Evolutionary conservation across 208 protist species (phyloP), one percentile per base, ranked within the genome.

Genomic region (Endotrypanum monterogeii): DNA sequence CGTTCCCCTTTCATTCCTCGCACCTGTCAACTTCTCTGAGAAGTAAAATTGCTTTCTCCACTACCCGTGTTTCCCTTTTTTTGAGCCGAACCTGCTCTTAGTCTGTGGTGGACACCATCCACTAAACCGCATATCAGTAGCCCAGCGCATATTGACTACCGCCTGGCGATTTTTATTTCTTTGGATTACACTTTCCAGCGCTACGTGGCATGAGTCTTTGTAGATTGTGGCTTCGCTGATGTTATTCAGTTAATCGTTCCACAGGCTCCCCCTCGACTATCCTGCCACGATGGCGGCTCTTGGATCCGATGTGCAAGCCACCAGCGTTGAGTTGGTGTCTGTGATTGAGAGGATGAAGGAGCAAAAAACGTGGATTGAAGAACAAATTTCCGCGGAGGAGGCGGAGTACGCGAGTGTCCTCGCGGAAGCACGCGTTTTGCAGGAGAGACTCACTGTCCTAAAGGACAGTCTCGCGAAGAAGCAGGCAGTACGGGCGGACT

Each of bases 321-420:
- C 93, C 2, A 97, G 88, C 74, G 90, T 91, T n/a, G 90, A 95
- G 82, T 80, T 97, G 8, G 93, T 97, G 6, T 84, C 90, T 28
- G 79, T 95, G 23, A 98, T 98, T 63, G 95, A 98, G 62, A 91
- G 95, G 65, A 87, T 98, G 85, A 87, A 89, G 65, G 93, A 98
- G 71, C 85, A 86, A 4, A 87, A 93, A 28, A 68, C 63, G 28
- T 72, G 89, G 65, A 78, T 96, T 20, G 88, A 94, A 28, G 68
- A 83, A 32, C 79, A 88, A 62, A 98, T 98, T 44, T 65, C 83
- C 7, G 76, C 87, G 9, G 94, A 97, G 35, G 83, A 96, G 41
- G 91, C 89, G 23, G 88, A 97, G 73, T 75, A 82, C 48, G 69
- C 71, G 11, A 80, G 82, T 1, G 14, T 93, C 32, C 50, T 90